phyloP scores from a whole-genome alignment of 2,329 filamentous ascomycete species.

The Pyrenophora teres region DNA sequence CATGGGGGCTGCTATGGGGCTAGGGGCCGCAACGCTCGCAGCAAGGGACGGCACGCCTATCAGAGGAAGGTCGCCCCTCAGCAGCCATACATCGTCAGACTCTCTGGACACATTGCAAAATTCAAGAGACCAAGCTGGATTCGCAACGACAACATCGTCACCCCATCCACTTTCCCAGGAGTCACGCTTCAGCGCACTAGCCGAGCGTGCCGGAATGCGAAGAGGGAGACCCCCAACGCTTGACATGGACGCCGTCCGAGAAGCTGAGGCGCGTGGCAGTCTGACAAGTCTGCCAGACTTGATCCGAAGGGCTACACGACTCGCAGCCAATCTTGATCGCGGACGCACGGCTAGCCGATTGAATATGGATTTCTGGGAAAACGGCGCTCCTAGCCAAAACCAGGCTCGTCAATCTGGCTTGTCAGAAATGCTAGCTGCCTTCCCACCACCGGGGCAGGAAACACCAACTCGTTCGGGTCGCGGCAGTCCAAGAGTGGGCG shows the following conservation, averaged over 20 bases:
- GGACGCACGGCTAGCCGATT: constrained; percentile 69
- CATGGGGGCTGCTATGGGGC: constrained; percentile 26
- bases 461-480: constrained; percentile 39
- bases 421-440: constrained; percentile 68
- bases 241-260: constrained; percentile 79
- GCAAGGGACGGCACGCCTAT: constrained; percentile 32
- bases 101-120: constrained; percentile 40
- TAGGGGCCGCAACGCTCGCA: constrained; percentile 32
- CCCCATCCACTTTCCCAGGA: constrained; percentile 30
- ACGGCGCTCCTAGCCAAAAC: constrained; percentile 40
- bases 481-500: constrained; percentile 41
- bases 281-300: constrained; percentile 90
- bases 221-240: constrained; percentile 67
- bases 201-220: constrained; percentile 49
- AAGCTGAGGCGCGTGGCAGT: constrained; percentile 83
- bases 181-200: constrained; percentile 39
- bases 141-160: constrained; percentile 24
- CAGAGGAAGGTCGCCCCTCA: constrained; percentile 30
- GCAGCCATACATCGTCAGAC: constrained; percentile 40
- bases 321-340: constrained; percentile 86
- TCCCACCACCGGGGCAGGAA: constrained; percentile 62
- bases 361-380: constrained; percentile 56
- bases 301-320: constrained; percentile 82
- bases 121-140: constrained; percentile 16
- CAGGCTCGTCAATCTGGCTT: constrained; percentile 56